Base-by-base conservation (phyloP, 2,329 filamentous ascomycete genomes). In the Plectosphaerella sp. region DNA sequence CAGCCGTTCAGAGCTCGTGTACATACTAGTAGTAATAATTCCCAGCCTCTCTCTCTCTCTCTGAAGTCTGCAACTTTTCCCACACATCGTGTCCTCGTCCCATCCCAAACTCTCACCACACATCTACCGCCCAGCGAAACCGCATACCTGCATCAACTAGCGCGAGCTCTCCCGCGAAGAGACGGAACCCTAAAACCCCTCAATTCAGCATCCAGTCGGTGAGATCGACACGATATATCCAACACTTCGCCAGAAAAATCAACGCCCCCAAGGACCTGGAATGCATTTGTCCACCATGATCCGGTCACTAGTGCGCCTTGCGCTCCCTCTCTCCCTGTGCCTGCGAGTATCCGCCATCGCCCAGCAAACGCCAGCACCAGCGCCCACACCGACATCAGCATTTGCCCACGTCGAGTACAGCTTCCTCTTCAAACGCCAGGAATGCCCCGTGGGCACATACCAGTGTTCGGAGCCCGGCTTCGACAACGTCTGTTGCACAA, bases 361-460 rank as follows among this genome's bases (percentile, higher is more conserved):
- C 37, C 15, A 22, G 14, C 33, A 20, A 14, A 24, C 46, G n/a
- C 20, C 46, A 20, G 36, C 47, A 14, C 18, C 36, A 20, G 22
- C 35, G 9, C 20, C 47, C 3, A 15, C 36, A 18, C 33, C 36
- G 33, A 41, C 18, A 11, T 35, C 42, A 18, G 14, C 15, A 6
- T 18, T 28, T 16, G n/a, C 20, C 14, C 37, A 48, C 3, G 41
- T 43, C 5, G 18, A 43, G 5, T 43, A 43, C 41, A 43, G 18
- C 41, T 43, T 43, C 41, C 41, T 57, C 43, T 41, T 53, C 18
- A 54, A 47, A 15, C 54, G 58, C 53, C 61, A 65, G 51, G 62
- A 67, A 49, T 82, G 79, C 54, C 74, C 77, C 8, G 66, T 68
- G 48, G 71, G 78, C 59, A 80, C 74, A 54, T 79, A 73, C 61